Evolutionary conservation across 495 filamentous ascomycete genomes (phyloP), one percentile per base, ranked within the genome.

Genomic region (Talaromyces nanjingensis): DNA sequence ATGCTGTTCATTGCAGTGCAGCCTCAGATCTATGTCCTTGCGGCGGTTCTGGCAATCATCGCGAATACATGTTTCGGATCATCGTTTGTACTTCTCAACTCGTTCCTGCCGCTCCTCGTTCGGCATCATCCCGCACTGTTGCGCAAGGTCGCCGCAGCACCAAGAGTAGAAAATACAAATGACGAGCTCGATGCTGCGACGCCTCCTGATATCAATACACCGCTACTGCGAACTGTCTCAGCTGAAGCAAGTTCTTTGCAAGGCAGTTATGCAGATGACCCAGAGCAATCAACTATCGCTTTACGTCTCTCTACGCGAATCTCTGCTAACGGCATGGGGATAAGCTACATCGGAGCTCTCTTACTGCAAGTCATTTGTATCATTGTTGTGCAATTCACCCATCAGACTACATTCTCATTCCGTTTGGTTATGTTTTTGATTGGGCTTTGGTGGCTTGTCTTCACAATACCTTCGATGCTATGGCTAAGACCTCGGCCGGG

Each of bases 401-500:
- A 84, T n/a, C 89, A 89, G 61, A 88, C 89, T 9, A 89, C 88
- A 0, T 88, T 89, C 75, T 89, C 88, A 3, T 82, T 94, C 59
- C 87, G 93, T 39, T 77, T 96, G 33, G 91, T 93, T 3, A 81
- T 98, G 9, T 93, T 96, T 69, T 70, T 91, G 45, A 86, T 97
- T 59, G 94, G 94, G 14, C 73, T 86, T n/a, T 98, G 94, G 94
- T 98, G 94, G 94, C 87, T 94, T 60, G 60, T 86, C 39, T 98
- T 98, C 69, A 93, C 92, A 11, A 85, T 97, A 60, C 94, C 94
- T 3, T 90, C 92, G 7, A 89, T 88, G 24, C 73, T 96, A 64
- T 97, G 91, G 91, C 82, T 98, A n/a, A 85, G 92, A 24, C 86
- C 93, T 16, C 85, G 94, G 31, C 94, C 94, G 8, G 94, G 94